Percentiles rank a stretch among this genome's conserved stretches.
These are phyloP conservation scores for Fusarium protoensiforme DNA, from an alignment of 2,329 filamentous ascomycete genomes.

Conservation along the genomic window DNA sequence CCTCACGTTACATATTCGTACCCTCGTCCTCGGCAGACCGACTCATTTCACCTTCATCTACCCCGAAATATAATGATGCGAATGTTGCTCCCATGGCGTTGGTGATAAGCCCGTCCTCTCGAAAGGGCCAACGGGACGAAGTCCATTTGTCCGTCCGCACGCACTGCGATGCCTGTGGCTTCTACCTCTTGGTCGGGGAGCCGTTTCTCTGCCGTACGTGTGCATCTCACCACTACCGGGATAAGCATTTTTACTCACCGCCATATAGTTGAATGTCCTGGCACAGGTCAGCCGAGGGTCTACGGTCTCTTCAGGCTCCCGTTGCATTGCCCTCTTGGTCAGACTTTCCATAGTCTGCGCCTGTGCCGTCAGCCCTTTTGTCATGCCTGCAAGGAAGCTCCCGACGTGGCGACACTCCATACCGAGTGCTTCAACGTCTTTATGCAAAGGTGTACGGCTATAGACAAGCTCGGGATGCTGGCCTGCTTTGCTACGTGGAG, in stretches of 20 bases:
- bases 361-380: not conserved
- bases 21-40: not conserved
- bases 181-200: not conserved
- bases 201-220: not conserved
- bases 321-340: not conserved
- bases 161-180: not conserved
- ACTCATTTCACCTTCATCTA: not conserved
- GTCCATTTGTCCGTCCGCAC: not conserved
- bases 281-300: not conserved
- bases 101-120: not conserved
- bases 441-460: not conserved
- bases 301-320: not conserved
- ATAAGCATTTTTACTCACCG: not conserved
- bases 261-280: not conserved
- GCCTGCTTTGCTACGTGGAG: not conserved
- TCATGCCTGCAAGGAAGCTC: not conserved
- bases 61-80: not conserved
- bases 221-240: not conserved
- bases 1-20: not conserved
- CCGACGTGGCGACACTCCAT: not conserved
- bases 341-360: not conserved
- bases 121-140: not conserved
- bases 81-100: not conserved
- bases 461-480: not conserved
- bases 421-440: not conserved